These are phyloP conservation scores for Apiotrichum sp. DNA, from an alignment of 1,284 basidiomycete genomes.

Conservation along the genomic window DNA sequence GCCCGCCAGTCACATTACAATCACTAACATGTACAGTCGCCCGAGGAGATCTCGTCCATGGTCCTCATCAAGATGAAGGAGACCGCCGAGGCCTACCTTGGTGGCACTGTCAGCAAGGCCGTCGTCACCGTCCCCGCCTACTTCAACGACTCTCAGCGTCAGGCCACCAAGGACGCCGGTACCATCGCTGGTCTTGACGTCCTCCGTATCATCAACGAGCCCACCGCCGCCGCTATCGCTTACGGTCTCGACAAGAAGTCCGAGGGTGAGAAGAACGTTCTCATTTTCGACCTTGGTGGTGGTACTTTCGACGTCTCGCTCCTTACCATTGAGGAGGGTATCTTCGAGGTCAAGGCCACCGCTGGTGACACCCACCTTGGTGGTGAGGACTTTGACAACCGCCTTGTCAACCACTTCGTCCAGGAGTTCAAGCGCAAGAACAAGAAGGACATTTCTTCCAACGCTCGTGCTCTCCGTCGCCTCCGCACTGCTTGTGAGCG, in stretches of 20 bases:
- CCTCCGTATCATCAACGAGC: constrained; percentile 98
- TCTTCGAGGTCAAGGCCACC: constrained; percentile 95
- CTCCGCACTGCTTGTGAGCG: constrained; percentile 97
- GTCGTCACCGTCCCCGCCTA: constrained; percentile 98
- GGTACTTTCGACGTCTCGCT: constrained; percentile 99
- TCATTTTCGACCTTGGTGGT: constrained; percentile 97
- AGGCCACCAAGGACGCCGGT: constrained; percentile 97
- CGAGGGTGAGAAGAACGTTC: constrained; percentile 86
- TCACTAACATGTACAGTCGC: constrained; percentile 1
- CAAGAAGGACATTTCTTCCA: constrained; percentile 82
- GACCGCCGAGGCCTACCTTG: constrained; percentile 96
- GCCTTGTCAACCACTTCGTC: constrained; percentile 84
- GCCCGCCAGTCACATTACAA: neutral
- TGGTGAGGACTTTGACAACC: constrained; percentile 99
- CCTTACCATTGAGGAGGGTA: constrained; percentile 91
- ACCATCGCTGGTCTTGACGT: constrained; percentile 93
- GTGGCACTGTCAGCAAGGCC: constrained; percentile 92
- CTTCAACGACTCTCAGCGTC: constrained; percentile 99
- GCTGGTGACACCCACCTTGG: constrained; percentile 98
- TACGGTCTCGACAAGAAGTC: constrained; percentile 96
- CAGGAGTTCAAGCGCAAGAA: constrained; percentile 98
- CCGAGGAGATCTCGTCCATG: constrained; percentile 69
- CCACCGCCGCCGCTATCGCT: constrained; percentile 89
- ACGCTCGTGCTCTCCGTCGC: constrained; percentile 93
- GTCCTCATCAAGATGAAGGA: constrained; percentile 98